Base-by-base conservation (phyloP, 805 yeast genomes). In the Schwanniomyces occidentalis region DNA sequence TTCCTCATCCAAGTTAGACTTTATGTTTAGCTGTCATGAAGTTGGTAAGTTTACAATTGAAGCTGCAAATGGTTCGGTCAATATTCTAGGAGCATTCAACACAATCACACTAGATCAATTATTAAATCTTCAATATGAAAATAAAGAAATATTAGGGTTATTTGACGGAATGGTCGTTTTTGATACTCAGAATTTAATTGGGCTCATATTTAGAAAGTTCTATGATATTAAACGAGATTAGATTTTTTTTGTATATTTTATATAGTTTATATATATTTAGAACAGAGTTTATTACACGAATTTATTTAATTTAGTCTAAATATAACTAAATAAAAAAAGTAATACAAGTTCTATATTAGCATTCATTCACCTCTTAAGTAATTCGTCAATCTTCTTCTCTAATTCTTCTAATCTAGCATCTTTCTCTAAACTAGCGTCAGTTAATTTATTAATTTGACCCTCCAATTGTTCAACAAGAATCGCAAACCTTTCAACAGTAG, bases 31-130 rank as follows among this genome's bases (percentile, higher is more conserved):
- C 42, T 83, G 91, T 51, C 86, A 85, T 48, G 69, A 75, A 42
- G 80, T 78, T 6, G 91, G 91, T 2, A 73, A 71, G 17, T 88
- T 87, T 52, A 74, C 75, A 4, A 68, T 93, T 15, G 93, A 90
- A 33, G 85, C 87, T 7, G 78, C 86, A 4, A 78, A 74, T 53
- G 90, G 88, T 6, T 65, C 80, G 2, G 72, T 80, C n/a, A 84
- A 80, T 27, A 78, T 78, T 24, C 75, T 81, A 17, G 83, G 78
- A 14, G 74, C 82, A n/a, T 52, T 61, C 20, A 72, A 65, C 23
- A 69, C 75, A 8, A 55, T 91, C 14, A 73, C 85, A 0, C 69
- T 91, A 37, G 93, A 86, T 49, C 80, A 83, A 17, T 60, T 91
- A 30, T 66, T 91, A 43, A 77, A 76, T 28, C 69, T 75, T 33